Evolutionary conservation across 805 yeast genomes (phyloP).

Genomic region (Yamadazyma insecticola): DNA sequence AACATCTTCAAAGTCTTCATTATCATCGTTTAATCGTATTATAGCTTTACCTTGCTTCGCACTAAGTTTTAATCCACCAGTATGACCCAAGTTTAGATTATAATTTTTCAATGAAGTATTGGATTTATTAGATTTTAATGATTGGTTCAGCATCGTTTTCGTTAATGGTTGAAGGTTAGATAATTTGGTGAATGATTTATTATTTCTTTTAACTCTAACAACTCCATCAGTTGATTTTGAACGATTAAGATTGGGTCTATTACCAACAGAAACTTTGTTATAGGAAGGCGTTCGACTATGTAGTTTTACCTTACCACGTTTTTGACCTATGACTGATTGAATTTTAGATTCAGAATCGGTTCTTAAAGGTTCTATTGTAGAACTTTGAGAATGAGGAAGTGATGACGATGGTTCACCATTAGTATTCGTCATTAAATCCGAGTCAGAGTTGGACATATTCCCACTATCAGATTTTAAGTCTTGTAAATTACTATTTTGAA

Average conservation of each 20-base stretch:
- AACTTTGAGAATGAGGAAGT: too few relatives aligned
- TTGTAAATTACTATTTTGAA: too few relatives aligned
- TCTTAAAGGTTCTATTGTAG: too few relatives aligned
- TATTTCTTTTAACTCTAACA: constrained; percentile 24
- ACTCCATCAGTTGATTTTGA: constrained; percentile 41
- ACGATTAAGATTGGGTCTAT: constrained; percentile 29
- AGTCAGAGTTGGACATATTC: too few relatives aligned
- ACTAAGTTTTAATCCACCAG: constrained; percentile 32
- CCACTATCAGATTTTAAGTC: too few relatives aligned
- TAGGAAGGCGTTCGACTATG: constrained; percentile 26
- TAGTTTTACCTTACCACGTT: constrained; percentile 6
- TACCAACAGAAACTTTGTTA: constrained; percentile 14
- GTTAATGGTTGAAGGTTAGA: constrained; percentile 34
- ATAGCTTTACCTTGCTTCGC: constrained; percentile 36
- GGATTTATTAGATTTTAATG: constrained; percentile 28
- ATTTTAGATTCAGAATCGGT: too few relatives aligned
- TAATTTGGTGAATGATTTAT: constrained; percentile 33
- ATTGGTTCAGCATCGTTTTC: constrained; percentile 26
- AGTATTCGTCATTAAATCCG: too few relatives aligned
- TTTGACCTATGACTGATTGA: too few relatives aligned
- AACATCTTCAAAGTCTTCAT: constrained; percentile 35
- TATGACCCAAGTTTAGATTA: constrained; percentile 5
- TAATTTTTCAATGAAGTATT: constrained; percentile 29
- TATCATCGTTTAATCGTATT: constrained; percentile 35
- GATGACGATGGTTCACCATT: too few relatives aligned